Percentiles rank a stretch among this genome's conserved stretches.
Evolutionary conservation across 2,329 filamentous ascomycete genomes (phyloP).

Genomic region (Colletotrichum viniferum): DNA sequence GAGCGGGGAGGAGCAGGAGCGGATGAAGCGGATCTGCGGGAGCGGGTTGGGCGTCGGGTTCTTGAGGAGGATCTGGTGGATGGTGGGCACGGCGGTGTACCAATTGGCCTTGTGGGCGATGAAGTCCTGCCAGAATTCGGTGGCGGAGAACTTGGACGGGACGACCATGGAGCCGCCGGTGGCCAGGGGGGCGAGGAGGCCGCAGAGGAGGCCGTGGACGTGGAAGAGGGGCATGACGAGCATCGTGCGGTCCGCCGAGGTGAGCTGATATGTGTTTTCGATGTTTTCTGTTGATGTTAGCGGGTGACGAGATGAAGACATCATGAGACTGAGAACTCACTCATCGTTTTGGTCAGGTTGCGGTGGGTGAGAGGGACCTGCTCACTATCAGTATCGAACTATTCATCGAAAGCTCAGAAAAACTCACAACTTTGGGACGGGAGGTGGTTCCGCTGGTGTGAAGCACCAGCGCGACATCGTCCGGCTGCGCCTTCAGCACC

Average conservation of each 20-base stretch:
- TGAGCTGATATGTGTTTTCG: conserved; percentile 76
- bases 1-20: conserved; percentile 84
- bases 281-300: conserved; percentile 65
- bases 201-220: conserved; percentile 86
- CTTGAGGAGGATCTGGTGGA: conserved; percentile 87
- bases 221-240: conserved; percentile 92
- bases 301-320: not conserved
- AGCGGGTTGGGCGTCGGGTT: conserved; percentile 69
- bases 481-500: conserved; percentile 61
- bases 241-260: conserved; percentile 75
- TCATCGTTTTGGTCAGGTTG: conserved; percentile 83
- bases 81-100: conserved; percentile 93
- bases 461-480: conserved; percentile 81
- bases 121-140: conserved; percentile 84
- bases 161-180: conserved; percentile 82
- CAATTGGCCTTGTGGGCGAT: conserved; percentile 77
- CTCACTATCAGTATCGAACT: conserved; percentile 11
- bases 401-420: not conserved
- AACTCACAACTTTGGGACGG: conserved; percentile 76
- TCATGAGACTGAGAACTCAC: conserved; percentile 40
- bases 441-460: conserved; percentile 87
- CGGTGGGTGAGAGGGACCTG: conserved; percentile 78
- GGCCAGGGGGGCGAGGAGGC: conserved; percentile 76
- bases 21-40: conserved; percentile 82
- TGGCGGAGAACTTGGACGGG: conserved; percentile 79